A percentile compares a stretch with the other conserved stretches of the same genome.
Evolutionary conservation across 305 asterid species (phyloP).

Genomic region (Fraxinus dipetala): DNA sequence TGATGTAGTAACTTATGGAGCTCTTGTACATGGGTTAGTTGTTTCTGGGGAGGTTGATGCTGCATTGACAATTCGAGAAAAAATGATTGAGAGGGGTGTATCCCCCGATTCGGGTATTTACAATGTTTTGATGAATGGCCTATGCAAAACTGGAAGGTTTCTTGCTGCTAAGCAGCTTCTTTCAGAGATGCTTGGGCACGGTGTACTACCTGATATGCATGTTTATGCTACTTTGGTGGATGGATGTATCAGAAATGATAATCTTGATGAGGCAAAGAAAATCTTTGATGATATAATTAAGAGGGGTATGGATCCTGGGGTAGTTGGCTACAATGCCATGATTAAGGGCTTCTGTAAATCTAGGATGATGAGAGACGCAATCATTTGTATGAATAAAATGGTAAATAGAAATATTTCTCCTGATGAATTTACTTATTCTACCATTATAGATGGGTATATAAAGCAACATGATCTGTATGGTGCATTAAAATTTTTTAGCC

Average conservation of each 20-base stretch:
- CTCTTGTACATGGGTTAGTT: slow-evolving; percentile 75
- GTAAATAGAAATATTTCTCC: slow-evolving; percentile 44
- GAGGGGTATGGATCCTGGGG: slow-evolving; percentile 57
- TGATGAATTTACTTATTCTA: slow-evolving; percentile 74
- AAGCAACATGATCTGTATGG: slow-evolving; percentile 61
- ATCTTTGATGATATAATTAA: slow-evolving; percentile 49
- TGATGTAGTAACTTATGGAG: slow-evolving; percentile 69
- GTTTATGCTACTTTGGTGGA: slow-evolving; percentile 79
- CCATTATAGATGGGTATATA: slow-evolving; percentile 70
- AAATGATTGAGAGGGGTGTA: slow-evolving; percentile 65
- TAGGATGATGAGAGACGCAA: slow-evolving; percentile 69
- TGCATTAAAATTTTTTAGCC: slow-evolving; percentile 59
- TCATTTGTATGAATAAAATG: slow-evolving; percentile 58
- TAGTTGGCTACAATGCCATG: slow-evolving; percentile 81
- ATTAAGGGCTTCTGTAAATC: slow-evolving; percentile 80
- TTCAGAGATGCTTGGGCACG: slow-evolving; percentile 61
- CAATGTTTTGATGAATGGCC: slow-evolving; percentile 75
- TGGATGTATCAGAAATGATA: slow-evolving; percentile 67
- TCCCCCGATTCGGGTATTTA: slow-evolving; percentile 73
- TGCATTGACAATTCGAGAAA: slow-evolving; percentile 61
- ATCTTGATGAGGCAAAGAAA: slow-evolving; percentile 62
- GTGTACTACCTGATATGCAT: slow-evolving; percentile 58
- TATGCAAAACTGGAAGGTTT: slow-evolving; percentile 61
- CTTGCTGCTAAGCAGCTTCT: slow-evolving; percentile 58
- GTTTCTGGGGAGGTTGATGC: slow-evolving; percentile 66